Base-by-base conservation (phyloP, 257 asterid species). In the Leptodermis oblonga region DNA sequence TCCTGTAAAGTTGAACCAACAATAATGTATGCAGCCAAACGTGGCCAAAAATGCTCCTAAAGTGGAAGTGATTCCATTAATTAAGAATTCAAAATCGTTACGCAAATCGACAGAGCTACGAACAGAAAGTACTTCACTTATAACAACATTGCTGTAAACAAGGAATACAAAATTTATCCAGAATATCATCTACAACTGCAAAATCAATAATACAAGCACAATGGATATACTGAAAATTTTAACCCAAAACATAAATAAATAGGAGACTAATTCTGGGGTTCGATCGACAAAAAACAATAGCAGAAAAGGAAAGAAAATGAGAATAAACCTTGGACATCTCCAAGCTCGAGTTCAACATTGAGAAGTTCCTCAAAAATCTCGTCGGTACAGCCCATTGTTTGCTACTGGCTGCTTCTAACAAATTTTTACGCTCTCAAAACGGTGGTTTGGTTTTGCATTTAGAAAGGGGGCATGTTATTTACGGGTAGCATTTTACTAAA, bases 281-380 rank as follows among this genome's bases (percentile, higher is more conserved):
- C 5, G 26, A 23, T n/a, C n/a, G n/a, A 5, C 33, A 4, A 66
- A 0, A 36, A 28, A 14, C 10, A 39, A 26, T 58, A 2, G 12
- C 15, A 23, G 4, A 18, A 18, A 17, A 18, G 18, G 18, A 28
- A n/a, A 36, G 13, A 7, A 5, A 3, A 62, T 4, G 14, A 20
- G 30, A 46, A 39, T 0, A 36, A 65, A 85, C 99, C 96, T 82
- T 90, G 95, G 71, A 93, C 91, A 63, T 88, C 97, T 68, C 80
- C 86, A 64, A 90, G 90, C 82, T 93, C 97, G 76, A 80, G 82
- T 74, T 93, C 97, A 34, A 93, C 89, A 71, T 83, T 88, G 62
- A 86, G 85, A 62, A 93, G 96, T 81, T 93, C 96, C 81, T 87
- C 79, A 39, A 88, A 70, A 23, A 88, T 76, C 65, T 86, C 94